Evolutionary conservation across 2,329 filamentous ascomycete species (phyloP), one percentile per base, ranked within the genome.

Genomic region (Phialocephala sp.): DNA sequence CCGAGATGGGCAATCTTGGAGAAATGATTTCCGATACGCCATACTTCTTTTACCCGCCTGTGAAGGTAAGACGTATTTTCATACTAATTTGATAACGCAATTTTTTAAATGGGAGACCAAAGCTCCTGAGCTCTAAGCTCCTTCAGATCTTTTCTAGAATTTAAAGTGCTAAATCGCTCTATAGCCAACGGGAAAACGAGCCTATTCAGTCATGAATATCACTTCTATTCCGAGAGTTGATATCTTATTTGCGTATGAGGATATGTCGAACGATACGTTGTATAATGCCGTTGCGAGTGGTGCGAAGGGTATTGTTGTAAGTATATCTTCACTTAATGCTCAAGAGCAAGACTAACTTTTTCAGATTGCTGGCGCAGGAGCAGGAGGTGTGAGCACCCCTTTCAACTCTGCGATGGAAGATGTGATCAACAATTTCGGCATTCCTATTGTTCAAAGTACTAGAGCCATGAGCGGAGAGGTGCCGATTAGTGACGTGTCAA

Each of bases 21-120:
- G 79, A 81, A 64, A 84, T 89, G 73, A 80, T 87, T 71, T 83
- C 86, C 70, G 80, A 86, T 64, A 79, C 82, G 43, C 86, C 87
- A 0, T 82, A 84, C 71, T 89, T 88, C 79, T 89, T 84, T 79
- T 89, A 82, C 71, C 79, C 80, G 11, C 79, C 87, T 0, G 78
- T 80, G 1, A 76, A 79, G 27, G 27, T 32, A 32, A 32, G 27
- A 6, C 27, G 6, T 32, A 32, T 6, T 32, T 6, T 32, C 27
- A 32, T 32, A 32, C 27, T 6, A 32, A 6, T 3, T 32, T 32
- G 27, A 32, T 32, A 32, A 6, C 6, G 27, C 27, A 3, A 6
- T 32, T 32, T 32, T 32, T 32, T 32, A 3, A 3, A 32, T 32
- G 27, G 6, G 27, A 32, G 27, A 3, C 6, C 27, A 32, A 32